A percentile compares a stretch with the other conserved stretches of the same genome.
phyloP scores from a whole-genome alignment of 768 basidiomycete species.

The Boletus vermiculosoides region DNA sequence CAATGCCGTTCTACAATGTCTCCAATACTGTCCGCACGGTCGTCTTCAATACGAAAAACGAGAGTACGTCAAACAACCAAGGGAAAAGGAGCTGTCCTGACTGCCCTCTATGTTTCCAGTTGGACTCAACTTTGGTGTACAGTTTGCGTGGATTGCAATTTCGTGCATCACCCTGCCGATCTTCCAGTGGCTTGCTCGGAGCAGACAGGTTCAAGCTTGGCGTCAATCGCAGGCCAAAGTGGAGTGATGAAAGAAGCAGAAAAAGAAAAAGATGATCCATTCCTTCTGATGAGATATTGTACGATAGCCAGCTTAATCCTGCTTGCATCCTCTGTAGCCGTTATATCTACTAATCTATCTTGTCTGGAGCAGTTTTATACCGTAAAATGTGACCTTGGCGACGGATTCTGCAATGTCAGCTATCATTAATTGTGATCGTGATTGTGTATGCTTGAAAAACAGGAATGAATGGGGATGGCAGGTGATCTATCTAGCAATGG shows the following conservation, averaged over 20 bases:
- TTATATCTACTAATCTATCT: not conserved
- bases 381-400: not conserved
- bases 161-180: conserved; percentile 54
- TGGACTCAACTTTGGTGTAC: conserved; percentile 59
- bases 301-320: not conserved
- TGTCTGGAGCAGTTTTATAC: not conserved
- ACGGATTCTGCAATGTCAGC: not conserved
- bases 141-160: conserved; percentile 53
- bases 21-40: conserved; percentile 58
- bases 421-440: conserved; percentile 17
- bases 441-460: conserved; percentile 15
- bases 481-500: conserved; percentile 21
- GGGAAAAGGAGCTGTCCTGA: not conserved
- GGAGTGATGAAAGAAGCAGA: not conserved
- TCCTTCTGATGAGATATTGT: not conserved
- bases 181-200: conserved; percentile 45
- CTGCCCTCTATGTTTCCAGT: conserved; percentile 36
- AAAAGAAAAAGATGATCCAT: not conserved
- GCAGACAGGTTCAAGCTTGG: conserved; percentile 26
- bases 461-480: conserved; percentile 30
- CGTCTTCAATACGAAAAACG: conserved; percentile 64
- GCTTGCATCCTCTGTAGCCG: not conserved
- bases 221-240: conserved; percentile 13
- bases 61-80: conserved; percentile 40
- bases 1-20: conserved; percentile 71